Evolutionary conservation across 352 stramenopile genomes (phyloP).

Genomic region (Globisporangium polare): DNA sequence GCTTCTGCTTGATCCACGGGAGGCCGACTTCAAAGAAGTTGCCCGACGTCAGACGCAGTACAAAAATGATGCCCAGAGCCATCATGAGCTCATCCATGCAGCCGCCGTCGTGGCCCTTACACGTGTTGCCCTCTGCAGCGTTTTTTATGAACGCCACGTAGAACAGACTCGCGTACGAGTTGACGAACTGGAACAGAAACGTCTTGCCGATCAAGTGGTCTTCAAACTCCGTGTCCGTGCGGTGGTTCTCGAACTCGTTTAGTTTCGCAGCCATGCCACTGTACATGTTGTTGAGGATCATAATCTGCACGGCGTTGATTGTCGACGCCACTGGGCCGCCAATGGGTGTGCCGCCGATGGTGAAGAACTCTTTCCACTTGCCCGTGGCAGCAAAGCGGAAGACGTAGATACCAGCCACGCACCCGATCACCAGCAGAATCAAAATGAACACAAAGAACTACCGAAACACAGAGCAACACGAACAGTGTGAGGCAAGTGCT

Average conservation of each 20-base stretch:
- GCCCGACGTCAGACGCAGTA: slow-evolving; percentile 56
- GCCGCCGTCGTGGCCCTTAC: slow-evolving; percentile 35
- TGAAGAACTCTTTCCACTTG: slow-evolving; percentile 59
- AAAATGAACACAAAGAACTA: slow-evolving; percentile 71
- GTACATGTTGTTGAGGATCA: slow-evolving; percentile 78
- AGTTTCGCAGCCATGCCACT: slow-evolving; percentile 52
- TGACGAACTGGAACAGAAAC: slow-evolving; percentile 83
- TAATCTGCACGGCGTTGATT: slow-evolving; percentile 81
- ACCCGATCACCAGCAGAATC: slow-evolving; percentile 62
- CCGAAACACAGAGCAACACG: not conserved
- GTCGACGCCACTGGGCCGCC: slow-evolving; percentile 55
- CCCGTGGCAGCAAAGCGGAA: slow-evolving; percentile 62
- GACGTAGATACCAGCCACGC: slow-evolving; percentile 67
- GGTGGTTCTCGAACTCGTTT: slow-evolving; percentile 93
- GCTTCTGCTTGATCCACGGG: slow-evolving; percentile 70
- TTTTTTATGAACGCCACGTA: slow-evolving; percentile 87
- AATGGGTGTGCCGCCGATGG: slow-evolving; percentile 38
- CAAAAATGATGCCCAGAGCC: slow-evolving; percentile 72
- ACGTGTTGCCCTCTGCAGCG: slow-evolving; percentile 42
- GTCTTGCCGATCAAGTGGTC: slow-evolving; percentile 87
- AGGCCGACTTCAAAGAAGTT: slow-evolving; percentile 79
- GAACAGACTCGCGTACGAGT: slow-evolving; percentile 79
- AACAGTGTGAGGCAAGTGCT: slow-evolving; percentile 1
- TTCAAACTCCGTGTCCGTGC: slow-evolving; percentile 95
- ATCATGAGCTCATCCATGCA: slow-evolving; percentile 83